A percentile compares a stretch with the other conserved stretches of the same genome.
Evolutionary conservation across 2,329 filamentous ascomycete species (phyloP).

Genomic region (Trichoderma sp.): DNA sequence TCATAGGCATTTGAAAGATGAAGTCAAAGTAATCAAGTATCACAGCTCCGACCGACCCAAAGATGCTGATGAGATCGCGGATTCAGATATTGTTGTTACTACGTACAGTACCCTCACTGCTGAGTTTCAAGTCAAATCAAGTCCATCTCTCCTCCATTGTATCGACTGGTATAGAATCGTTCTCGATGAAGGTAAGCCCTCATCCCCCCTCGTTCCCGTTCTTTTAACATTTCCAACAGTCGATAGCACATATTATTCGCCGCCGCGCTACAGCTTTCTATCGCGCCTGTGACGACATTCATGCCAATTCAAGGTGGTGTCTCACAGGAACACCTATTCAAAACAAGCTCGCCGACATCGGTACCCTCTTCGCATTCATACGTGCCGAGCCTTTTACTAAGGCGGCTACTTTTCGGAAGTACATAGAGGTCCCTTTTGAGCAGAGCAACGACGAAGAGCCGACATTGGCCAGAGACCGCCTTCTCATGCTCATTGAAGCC

Average conservation of each 20-base stretch:
- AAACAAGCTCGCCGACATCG: slow-evolving; percentile 51
- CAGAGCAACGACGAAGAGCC: slow-evolving; percentile 19
- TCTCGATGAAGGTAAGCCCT: slow-evolving; percentile 44
- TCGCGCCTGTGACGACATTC: slow-evolving; percentile 40
- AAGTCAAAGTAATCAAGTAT: slow-evolving; percentile 34
- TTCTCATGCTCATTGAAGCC: slow-evolving; percentile 35
- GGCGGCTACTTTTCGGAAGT: slow-evolving; percentile 41
- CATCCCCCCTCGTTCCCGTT: not conserved
- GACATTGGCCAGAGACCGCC: slow-evolving; percentile 28
- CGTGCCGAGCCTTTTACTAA: slow-evolving; percentile 41
- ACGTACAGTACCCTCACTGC: slow-evolving; percentile 46
- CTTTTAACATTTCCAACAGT: too few relatives aligned
- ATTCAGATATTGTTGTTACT: slow-evolving; percentile 44
- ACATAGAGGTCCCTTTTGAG: slow-evolving; percentile 41
- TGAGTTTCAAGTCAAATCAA: slow-evolving; percentile 27
- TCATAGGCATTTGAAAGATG: slow-evolving; percentile 33
- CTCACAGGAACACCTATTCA: slow-evolving; percentile 54
- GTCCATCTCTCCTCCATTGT: slow-evolving; percentile 28
- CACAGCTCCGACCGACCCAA: slow-evolving; percentile 34
- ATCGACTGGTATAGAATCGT: slow-evolving; percentile 43
- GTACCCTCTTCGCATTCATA: slow-evolving; percentile 49
- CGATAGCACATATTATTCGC: slow-evolving; percentile 50
- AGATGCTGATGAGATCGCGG: slow-evolving; percentile 27
- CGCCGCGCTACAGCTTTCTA: slow-evolving; percentile 44
- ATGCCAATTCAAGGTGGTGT: slow-evolving; percentile 48